phyloP scores from a whole-genome alignment of 2,329 filamentous ascomycete species.

The Nannizziopsis arthrosporioides region DNA sequence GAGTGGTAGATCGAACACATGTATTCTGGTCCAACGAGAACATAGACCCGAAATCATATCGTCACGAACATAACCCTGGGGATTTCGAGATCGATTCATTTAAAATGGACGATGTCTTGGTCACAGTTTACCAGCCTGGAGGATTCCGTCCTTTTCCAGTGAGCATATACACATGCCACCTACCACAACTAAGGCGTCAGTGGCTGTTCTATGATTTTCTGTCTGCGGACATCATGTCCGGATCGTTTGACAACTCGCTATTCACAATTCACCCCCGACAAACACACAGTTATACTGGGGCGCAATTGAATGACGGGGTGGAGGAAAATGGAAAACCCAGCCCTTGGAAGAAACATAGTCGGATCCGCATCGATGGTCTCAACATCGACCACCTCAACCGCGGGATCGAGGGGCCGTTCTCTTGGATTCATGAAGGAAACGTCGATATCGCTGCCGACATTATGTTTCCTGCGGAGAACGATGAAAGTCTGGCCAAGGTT shows the following conservation, averaged over 20 bases:
- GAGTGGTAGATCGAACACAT: slow-evolving; percentile 79
- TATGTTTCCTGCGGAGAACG: slow-evolving; percentile 79
- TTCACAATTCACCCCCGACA: slow-evolving; percentile 96
- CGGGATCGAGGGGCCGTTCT: slow-evolving; percentile 84
- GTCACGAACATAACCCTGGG: slow-evolving; percentile 74
- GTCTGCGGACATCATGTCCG: slow-evolving; percentile 89
- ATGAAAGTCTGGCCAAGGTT: slow-evolving; percentile 83
- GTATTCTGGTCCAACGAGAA: slow-evolving; percentile 58
- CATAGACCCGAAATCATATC: slow-evolving; percentile 73
- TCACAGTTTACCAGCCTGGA: slow-evolving; percentile 82
- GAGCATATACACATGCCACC: slow-evolving; percentile 90
- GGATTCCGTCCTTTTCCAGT: slow-evolving; percentile 90
- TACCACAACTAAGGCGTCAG: slow-evolving; percentile 84
- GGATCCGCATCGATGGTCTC: slow-evolving; percentile 81
- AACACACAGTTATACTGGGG: slow-evolving; percentile 64
- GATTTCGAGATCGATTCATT: slow-evolving; percentile 97
- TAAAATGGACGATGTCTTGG: slow-evolving; percentile 83
- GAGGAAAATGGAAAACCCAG: slow-evolving; percentile 53
- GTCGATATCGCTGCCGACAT: slow-evolving; percentile 94
- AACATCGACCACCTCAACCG: slow-evolving; percentile 94
- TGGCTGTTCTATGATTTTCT: slow-evolving; percentile 98
- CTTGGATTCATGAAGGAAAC: slow-evolving; percentile 95
- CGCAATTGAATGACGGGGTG: slow-evolving; percentile 44
- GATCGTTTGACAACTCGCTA: slow-evolving; percentile 85
- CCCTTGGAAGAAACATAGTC: slow-evolving; percentile 90